phyloP scores from a whole-genome alignment of 805 yeast species.

The Groenewaldozyma salmanticensis region DNA sequence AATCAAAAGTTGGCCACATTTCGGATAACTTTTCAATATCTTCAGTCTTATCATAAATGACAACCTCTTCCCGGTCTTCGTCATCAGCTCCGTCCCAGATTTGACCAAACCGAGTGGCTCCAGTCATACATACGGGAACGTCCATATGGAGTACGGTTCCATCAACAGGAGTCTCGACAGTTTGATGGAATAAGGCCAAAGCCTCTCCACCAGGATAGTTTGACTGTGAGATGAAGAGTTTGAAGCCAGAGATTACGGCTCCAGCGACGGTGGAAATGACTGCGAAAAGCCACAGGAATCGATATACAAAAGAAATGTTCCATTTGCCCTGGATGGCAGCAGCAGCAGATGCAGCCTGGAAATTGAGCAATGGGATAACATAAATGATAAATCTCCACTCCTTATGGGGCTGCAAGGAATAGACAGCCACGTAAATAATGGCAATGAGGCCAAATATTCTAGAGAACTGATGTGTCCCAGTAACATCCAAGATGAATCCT shows the following conservation, averaged over 20 bases:
- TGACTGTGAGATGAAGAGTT: conserved; percentile 53
- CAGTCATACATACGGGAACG: conserved; percentile 78
- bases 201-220: conserved; percentile 93
- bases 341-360: conserved; percentile 56
- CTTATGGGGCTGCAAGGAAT: conserved; percentile 84
- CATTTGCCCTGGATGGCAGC: conserved; percentile 19
- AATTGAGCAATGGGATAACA: conserved; percentile 56
- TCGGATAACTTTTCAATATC: conserved; percentile 28
- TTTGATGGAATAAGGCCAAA: conserved; percentile 40
- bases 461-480: conserved; percentile 1
- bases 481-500: conserved; percentile 33
- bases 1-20: conserved; percentile 42
- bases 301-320: not conserved
- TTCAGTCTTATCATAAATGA: conserved; percentile 71
- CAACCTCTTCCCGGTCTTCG: not conserved
- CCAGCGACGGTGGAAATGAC: conserved; percentile 29
- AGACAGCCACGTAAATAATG: conserved; percentile 42
- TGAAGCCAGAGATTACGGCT: conserved; percentile 35
- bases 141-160: conserved; percentile 54
- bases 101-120: conserved; percentile 69
- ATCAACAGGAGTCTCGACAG: conserved; percentile 18
- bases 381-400: conserved; percentile 90
- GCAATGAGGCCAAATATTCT: conserved; percentile 43
- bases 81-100: conserved; percentile 26
- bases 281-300: conserved; percentile 15